Base-by-base conservation (phyloP, 495 filamentous ascomycete species). In the Podospora fimiseda region DNA sequence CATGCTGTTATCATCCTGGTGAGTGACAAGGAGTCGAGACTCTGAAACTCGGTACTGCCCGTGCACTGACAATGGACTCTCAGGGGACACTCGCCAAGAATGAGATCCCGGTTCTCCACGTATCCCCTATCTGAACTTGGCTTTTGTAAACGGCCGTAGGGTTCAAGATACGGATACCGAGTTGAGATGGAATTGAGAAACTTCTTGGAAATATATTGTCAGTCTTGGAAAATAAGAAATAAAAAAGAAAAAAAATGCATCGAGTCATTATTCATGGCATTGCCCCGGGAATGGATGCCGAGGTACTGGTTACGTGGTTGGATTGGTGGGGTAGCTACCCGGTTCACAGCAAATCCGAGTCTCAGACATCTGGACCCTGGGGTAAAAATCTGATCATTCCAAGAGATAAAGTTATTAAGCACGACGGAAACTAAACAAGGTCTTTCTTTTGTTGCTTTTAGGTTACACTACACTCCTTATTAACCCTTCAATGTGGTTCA, bases 281-380 rank as follows among this genome's bases (percentile, higher is more conserved):
- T n/a, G n/a, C n/a, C n/a, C n/a, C n/a, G n/a, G n/a, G n/a, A n/a
- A n/a, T n/a, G n/a, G n/a, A n/a, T n/a, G n/a, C n/a, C n/a, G n/a
- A n/a, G n/a, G n/a, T n/a, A n/a, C n/a, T n/a, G n/a, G n/a, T n/a
- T n/a, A n/a, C n/a, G n/a, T n/a, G n/a, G n/a, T n/a, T n/a, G n/a
- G n/a, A n/a, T 23, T 16, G 44, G 44, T 33, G 23, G 44, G 44
- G 44, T 21, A 47, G 44, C 22, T 24, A 16, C 44, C 44, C 44
- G 44, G 44, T 47, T 47, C 22, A 47, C 44, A 30, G 2, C 22
- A 30, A 22, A 21, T 47, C 44, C 44, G 44, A 47, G 44, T 47
- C 44, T 47, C 44, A 33, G 23, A 33, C 9, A 33, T 11, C 44
- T 33, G 16, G 39, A 41, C 6, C 11, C 16, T n/a, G 39, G 5